A percentile compares a stretch with the other conserved stretches of the same genome.
Evolutionary conservation across 257 asterid genomes (phyloP).

Genomic region (Ajuga chamaepitys): DNA sequence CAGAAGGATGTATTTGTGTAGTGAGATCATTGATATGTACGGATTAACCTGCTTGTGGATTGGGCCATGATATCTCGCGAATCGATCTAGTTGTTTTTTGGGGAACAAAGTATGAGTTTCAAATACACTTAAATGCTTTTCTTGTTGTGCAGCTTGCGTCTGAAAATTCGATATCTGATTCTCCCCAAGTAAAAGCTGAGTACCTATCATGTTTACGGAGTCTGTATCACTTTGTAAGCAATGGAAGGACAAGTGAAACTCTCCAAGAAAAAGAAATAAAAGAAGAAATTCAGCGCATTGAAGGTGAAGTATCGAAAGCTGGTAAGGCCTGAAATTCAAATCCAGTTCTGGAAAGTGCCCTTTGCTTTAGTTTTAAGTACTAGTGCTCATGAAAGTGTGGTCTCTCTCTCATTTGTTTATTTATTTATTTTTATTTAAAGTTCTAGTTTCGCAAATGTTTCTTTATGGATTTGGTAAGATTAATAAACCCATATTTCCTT

Average conservation of each 20-base stretch:
- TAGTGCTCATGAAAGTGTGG: no score
- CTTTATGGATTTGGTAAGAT: background rate
- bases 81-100: no score
- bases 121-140: background rate
- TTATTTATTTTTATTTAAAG: background rate
- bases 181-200: conserved; percentile 56
- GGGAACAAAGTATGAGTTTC: no score
- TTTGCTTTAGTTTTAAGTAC: background rate
- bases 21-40: no score
- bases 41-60: no score
- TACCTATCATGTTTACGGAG: conserved; percentile 56
- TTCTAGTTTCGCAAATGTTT: background rate
- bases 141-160: conserved; percentile 45
- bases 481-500: background rate
- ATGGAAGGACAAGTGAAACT: conserved; percentile 10
- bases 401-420: no score
- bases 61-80: no score
- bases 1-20: no score
- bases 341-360: background rate
- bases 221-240: conserved; percentile 27
- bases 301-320: conserved; percentile 33
- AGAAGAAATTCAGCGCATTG: conserved; percentile 43
- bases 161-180: conserved; percentile 25
- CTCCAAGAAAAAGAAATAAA: conserved; percentile 28
- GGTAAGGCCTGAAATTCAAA: background rate